These are phyloP conservation scores for Boletus rufocinnamomeus DNA, from an alignment of 768 basidiomycete species.

Conservation along the genomic window DNA sequence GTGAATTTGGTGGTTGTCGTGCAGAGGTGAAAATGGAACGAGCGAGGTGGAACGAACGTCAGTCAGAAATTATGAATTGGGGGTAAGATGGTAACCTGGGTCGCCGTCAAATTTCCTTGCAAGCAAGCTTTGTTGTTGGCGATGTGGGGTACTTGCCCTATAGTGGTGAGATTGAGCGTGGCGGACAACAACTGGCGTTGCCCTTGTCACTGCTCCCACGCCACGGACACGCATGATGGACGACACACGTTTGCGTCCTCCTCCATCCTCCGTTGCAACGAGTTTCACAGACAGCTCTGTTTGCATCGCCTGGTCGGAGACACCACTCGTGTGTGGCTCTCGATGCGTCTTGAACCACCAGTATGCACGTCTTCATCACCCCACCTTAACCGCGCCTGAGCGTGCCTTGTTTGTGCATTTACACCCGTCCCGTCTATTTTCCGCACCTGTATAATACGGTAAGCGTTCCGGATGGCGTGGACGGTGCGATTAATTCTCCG, in stretches of 20 bases:
- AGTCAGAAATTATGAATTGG: slow-evolving; percentile 7
- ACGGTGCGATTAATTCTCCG: background rate
- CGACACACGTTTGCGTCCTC: slow-evolving; percentile 1
- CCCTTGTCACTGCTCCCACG: slow-evolving; percentile 23
- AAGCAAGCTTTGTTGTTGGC: slow-evolving; percentile 13
- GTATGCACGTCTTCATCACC: background rate
- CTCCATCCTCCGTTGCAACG: background rate
- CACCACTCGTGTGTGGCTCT: background rate
- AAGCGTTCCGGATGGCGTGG: background rate
- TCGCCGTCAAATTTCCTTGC: slow-evolving; percentile 4
- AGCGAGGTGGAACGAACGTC: slow-evolving; percentile 22
- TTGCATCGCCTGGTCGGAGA: background rate
- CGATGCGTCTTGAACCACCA: background rate
- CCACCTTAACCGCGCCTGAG: slow-evolving; percentile 9
- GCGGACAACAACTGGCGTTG: slow-evolving; percentile 9
- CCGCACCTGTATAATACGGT: slow-evolving; percentile 9
- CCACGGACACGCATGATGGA: slow-evolving; percentile 15
- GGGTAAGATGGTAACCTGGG: slow-evolving; percentile 12
- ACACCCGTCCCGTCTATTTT: slow-evolving; percentile 8
- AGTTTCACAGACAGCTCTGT: slow-evolving; percentile 6
- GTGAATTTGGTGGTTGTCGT: slow-evolving; percentile 6
- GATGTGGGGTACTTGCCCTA: slow-evolving; percentile 17
- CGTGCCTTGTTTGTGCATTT: slow-evolving; percentile 1
- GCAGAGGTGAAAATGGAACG: slow-evolving; percentile 16
- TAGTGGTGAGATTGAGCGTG: slow-evolving; percentile 18